These are phyloP conservation scores for Starmera caribaea DNA, from an alignment of 805 yeast species.

Conservation along the genomic window DNA sequence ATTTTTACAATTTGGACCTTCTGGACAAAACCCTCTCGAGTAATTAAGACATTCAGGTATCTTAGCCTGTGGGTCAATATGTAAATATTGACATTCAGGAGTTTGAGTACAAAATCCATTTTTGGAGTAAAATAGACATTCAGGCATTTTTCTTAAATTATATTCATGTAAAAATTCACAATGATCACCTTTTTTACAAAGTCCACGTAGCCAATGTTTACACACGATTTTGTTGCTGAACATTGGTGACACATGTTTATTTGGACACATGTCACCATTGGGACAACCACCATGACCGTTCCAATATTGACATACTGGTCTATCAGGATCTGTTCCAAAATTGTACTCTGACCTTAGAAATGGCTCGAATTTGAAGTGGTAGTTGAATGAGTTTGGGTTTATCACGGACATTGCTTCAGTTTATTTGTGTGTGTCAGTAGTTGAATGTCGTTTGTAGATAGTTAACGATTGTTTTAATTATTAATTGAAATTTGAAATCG, in stretches of 20 bases:
- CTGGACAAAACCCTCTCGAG: conserved; percentile 82
- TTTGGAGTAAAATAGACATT: conserved; percentile 79
- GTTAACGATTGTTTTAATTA: not conserved
- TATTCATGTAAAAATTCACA: conserved; percentile 96
- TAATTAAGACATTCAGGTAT: conserved; percentile 85
- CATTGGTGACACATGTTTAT: conserved; percentile 68
- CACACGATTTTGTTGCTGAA: conserved; percentile 80
- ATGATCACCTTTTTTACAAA: conserved; percentile 92
- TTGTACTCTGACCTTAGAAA: conserved; percentile 72
- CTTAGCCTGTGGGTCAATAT: conserved; percentile 80
- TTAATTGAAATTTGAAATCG: not conserved
- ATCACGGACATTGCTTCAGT: conserved; percentile 23
- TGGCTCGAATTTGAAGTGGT: conserved; percentile 66
- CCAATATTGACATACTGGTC: conserved; percentile 78
- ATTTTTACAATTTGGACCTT: conserved; percentile 77
- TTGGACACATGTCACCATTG: conserved; percentile 73
- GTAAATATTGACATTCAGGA: conserved; percentile 89
- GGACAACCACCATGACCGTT: conserved; percentile 71
- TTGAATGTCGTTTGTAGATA: not conserved
- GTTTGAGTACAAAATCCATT: conserved; percentile 82
- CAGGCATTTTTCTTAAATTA: conserved; percentile 92
- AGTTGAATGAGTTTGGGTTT: conserved; percentile 29
- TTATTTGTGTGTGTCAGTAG: not conserved
- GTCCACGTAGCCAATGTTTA: conserved; percentile 96
- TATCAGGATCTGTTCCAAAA: conserved; percentile 77